Percentiles rank a stretch among this genome's conserved stretches.
Conservation (phyloP, 148 eudicot species). For the Vaccinium myrtillus region DNA sequence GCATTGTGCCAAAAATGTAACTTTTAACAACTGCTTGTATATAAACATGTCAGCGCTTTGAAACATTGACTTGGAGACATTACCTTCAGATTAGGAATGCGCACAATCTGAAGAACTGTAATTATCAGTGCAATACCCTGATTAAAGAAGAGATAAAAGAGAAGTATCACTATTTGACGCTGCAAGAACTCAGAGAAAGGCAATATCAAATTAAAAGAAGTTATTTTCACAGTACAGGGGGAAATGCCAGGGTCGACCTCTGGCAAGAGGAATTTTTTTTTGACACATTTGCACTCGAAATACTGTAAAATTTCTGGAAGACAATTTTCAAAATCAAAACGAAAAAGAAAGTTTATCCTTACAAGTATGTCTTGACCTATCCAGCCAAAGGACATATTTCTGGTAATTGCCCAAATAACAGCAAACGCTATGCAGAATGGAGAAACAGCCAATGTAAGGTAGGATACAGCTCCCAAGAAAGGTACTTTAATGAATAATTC, state of each 20-base stretch:
- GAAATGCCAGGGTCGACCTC: background rate
- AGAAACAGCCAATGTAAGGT: conserved; percentile 70
- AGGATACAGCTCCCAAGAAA: conserved; percentile 68
- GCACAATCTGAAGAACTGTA: conserved; percentile 78
- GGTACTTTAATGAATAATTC: conserved; percentile 70
- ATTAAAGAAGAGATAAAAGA: conserved; percentile 15
- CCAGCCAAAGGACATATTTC: conserved; percentile 63
- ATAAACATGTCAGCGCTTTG: background rate
- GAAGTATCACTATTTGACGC: background rate
- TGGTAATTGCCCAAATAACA: conserved; percentile 65
- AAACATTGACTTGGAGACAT: background rate
- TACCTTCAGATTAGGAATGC: conserved; percentile 92
- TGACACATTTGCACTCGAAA: background rate
- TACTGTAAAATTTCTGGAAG: background rate
- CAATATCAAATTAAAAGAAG: background rate
- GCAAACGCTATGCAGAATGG: conserved; percentile 87
- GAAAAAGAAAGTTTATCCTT: conserved; percentile 25
- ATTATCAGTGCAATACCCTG: conserved; percentile 87
- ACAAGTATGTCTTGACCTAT: conserved; percentile 95
- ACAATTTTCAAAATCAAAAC: background rate
- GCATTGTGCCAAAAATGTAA: background rate
- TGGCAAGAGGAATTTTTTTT: background rate
- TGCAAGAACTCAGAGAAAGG: background rate
- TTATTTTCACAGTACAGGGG: background rate
- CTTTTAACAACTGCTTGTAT: background rate